phyloP scores from a whole-genome alignment of 352 stramenopile genomes.

The Achlya hypogyna region DNA sequence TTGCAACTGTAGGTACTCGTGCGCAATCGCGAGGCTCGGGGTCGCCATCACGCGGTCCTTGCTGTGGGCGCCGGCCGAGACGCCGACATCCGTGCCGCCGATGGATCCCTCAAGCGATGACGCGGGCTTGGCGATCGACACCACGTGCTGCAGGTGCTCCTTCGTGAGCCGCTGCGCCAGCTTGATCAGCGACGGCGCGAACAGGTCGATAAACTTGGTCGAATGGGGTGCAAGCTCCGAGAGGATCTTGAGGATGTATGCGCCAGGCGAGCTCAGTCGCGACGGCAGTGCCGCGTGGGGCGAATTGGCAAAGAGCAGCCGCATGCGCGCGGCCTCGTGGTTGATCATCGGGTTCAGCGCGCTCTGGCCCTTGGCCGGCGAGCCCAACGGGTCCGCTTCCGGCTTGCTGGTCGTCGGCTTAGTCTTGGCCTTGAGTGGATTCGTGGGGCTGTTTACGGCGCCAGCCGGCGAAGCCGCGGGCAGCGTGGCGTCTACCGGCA shows the following conservation, averaged over 20 bases:
- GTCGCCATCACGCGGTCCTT: slow-evolving; percentile 81
- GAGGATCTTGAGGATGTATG: slow-evolving; percentile 63
- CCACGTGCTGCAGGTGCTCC: slow-evolving; percentile 67
- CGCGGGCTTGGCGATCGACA: slow-evolving; percentile 22
- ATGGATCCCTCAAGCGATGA: slow-evolving; percentile 16
- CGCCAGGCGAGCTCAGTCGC: slow-evolving; percentile 46
- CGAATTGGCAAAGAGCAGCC: slow-evolving; percentile 38
- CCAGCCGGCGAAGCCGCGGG: slow-evolving; percentile 13
- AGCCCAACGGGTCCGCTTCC: slow-evolving; percentile 30
- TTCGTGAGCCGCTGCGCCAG: slow-evolving; percentile 75
- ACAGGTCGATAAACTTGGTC: slow-evolving; percentile 68
- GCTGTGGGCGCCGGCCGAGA: slow-evolving; percentile 12
- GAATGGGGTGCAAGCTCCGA: slow-evolving; percentile 43
- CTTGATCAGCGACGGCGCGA: slow-evolving; percentile 67
- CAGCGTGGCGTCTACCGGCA: slow-evolving; percentile 24
- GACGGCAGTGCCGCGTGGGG: slow-evolving; percentile 30
- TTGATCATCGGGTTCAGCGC: slow-evolving; percentile 41
- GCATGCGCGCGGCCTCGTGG: slow-evolving; percentile 45
- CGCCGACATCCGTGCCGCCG: slow-evolving; percentile 17
- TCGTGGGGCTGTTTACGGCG: slow-evolving; percentile 1
- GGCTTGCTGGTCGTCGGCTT: slow-evolving; percentile 19
- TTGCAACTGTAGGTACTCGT: slow-evolving; percentile 76
- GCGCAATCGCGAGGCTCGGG: slow-evolving; percentile 66
- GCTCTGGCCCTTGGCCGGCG: not conserved
- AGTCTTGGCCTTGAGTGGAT: not conserved